These are phyloP conservation scores for Phtheirospermum japonicum DNA, from an alignment of 257 asterid species.

Conservation along the genomic window DNA sequence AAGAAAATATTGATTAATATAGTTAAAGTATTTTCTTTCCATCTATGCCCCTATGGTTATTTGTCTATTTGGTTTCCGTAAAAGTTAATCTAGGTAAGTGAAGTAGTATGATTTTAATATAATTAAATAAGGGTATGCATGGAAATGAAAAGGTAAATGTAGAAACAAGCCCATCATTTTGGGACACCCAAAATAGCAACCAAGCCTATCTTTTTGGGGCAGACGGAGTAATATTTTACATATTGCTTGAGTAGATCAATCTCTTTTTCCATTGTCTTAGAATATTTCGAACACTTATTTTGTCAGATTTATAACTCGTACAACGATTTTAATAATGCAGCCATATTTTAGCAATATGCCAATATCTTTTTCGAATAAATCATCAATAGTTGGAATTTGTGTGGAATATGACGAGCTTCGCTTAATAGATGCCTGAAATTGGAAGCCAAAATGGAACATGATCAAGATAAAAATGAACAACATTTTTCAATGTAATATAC, in stretches of 20 bases:
- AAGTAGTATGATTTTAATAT: too few relatives aligned
- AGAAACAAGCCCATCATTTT: too few relatives aligned
- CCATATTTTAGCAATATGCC: background rate
- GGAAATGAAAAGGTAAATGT: too few relatives aligned
- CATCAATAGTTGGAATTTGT: background rate
- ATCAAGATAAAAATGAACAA: background rate
- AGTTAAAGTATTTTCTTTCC: too few relatives aligned
- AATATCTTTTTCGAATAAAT: background rate
- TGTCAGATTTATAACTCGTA: background rate
- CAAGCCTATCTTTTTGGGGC: too few relatives aligned
- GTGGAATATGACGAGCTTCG: background rate
- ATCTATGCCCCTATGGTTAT: too few relatives aligned
- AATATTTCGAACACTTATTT: background rate
- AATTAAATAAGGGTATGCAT: too few relatives aligned
- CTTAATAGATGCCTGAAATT: background rate
- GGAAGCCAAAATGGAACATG: background rate
- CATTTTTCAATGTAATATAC: background rate
- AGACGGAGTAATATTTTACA: background rate
- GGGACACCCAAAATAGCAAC: too few relatives aligned
- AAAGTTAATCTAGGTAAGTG: too few relatives aligned
- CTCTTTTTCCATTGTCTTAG: background rate
- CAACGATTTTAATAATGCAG: background rate
- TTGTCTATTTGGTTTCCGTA: too few relatives aligned
- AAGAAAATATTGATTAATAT: too few relatives aligned
- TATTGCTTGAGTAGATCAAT: background rate